Conservation (phyloP, 2,329 filamentous ascomycete species). For the Thielaviopsis punctulata region DNA sequence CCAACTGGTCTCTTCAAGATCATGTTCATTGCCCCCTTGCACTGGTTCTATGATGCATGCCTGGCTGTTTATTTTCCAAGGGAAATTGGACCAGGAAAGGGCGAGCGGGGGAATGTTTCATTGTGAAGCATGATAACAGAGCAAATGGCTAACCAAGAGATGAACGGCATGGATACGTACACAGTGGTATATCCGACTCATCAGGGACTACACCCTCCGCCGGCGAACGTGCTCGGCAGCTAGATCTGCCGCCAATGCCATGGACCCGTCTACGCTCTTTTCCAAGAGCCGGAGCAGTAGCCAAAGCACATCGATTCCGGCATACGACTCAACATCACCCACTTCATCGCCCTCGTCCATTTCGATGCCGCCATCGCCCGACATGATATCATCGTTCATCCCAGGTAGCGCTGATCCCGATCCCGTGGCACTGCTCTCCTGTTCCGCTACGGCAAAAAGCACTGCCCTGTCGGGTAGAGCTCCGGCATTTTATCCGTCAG, state of each 20-base stretch:
- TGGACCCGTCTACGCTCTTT: background rate
- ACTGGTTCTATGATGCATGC: too few species aligned
- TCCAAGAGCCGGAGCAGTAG: background rate
- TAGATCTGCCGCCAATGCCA: background rate
- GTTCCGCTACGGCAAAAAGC: too few species aligned
- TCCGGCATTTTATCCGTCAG: background rate
- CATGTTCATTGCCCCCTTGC: background rate
- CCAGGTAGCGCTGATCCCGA: background rate
- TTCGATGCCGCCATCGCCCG: background rate
- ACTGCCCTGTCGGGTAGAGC: background rate
- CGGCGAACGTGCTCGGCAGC: background rate
- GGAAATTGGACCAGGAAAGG: too few species aligned
- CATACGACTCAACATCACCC: background rate
- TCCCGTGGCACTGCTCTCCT: background rate
- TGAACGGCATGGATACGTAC: too few species aligned
- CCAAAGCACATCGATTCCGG: background rate
- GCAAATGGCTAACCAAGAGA: background rate
- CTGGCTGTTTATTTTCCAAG: too few species aligned
- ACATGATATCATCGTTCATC: background rate
- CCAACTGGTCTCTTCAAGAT: too few species aligned
- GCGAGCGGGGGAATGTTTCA: background rate
- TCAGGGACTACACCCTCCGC: constrained; percentile 2
- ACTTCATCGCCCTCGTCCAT: background rate
- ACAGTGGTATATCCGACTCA: constrained; percentile 8
- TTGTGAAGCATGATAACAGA: background rate